Percentiles rank a stretch among this genome's conserved stretches.
Evolutionary conservation across 1,284 basidiomycete species (phyloP).

Genomic region (Cryptococcus sp.): DNA sequence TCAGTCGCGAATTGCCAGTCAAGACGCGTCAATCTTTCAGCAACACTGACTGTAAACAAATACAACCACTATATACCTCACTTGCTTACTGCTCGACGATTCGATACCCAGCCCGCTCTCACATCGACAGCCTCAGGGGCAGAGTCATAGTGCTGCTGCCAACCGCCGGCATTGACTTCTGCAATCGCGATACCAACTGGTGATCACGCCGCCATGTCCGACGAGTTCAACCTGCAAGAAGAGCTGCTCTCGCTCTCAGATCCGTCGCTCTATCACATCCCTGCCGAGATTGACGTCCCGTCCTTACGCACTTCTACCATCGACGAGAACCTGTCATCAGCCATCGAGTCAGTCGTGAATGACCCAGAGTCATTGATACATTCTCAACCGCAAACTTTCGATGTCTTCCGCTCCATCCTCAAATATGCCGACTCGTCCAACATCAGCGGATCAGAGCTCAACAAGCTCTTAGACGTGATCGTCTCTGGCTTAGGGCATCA

Average conservation of each 20-base stretch:
- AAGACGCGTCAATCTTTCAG: too few relatives aligned
- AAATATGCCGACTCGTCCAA: slow-evolving; percentile 48
- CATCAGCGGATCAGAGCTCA: slow-evolving; percentile 38
- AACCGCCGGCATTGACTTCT: neutral
- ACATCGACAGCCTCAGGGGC: too few relatives aligned
- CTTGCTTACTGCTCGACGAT: too few relatives aligned
- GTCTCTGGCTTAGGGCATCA: slow-evolving; percentile 38
- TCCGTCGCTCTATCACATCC: slow-evolving; percentile 63
- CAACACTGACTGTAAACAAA: too few relatives aligned
- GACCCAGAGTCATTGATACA: slow-evolving; percentile 69
- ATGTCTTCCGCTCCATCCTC: slow-evolving; percentile 74
- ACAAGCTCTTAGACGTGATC: slow-evolving; percentile 46
- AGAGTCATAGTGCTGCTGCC: too few relatives aligned
- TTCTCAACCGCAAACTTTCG: slow-evolving; percentile 63
- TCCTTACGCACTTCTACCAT: slow-evolving; percentile 56
- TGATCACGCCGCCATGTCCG: slow-evolving; percentile 33
- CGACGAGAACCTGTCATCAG: slow-evolving; percentile 52
- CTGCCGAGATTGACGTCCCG: slow-evolving; percentile 65
- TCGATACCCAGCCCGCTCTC: too few relatives aligned
- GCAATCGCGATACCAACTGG: neutral
- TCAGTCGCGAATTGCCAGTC: too few relatives aligned
- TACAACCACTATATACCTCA: too few relatives aligned
- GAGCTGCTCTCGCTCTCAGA: slow-evolving; percentile 67
- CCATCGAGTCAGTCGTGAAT: slow-evolving; percentile 72
- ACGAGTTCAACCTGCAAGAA: slow-evolving; percentile 71